Evolutionary conservation across 768 basidiomycete species (phyloP).

Genomic region (Imleria badia): DNA sequence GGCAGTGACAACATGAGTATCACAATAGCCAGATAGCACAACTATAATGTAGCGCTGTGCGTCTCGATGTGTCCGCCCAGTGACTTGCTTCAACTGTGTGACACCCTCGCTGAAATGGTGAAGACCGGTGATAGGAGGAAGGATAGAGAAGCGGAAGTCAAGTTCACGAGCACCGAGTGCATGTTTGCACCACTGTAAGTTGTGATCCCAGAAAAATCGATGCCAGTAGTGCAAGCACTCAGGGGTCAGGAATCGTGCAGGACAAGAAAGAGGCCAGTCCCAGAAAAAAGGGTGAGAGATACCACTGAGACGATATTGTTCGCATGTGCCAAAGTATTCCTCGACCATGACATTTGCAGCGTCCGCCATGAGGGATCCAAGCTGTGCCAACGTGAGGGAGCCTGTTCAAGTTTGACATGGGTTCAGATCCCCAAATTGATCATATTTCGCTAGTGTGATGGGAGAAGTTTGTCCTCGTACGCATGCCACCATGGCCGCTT

Average conservation of each 20-base stretch:
- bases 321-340: no score
- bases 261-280: no score
- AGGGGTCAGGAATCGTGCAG: background rate
- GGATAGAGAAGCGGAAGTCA: slow-evolving; percentile 5
- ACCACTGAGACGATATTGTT: no score
- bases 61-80: slow-evolving; percentile 38
- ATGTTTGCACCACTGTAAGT: background rate
- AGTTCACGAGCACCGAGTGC: slow-evolving; percentile 1
- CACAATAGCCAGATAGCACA: slow-evolving; percentile 32
- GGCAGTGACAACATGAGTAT: no score
- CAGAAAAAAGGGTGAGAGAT: no score
- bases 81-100: slow-evolving; percentile 41
- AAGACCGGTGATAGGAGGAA: slow-evolving; percentile 23
- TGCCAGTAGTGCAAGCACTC: background rate
- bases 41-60: slow-evolving; percentile 36
- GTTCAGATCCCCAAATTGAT: no score
- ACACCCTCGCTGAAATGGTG: slow-evolving; percentile 40
- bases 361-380: no score
- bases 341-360: no score
- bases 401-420: no score
- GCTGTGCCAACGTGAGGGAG: no score
- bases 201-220: background rate
- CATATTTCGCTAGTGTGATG: no score
- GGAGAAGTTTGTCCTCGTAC: no score
- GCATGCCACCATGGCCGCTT: background rate